Evolutionary conservation across 192 early-diverging fungal genomes (phyloP).

Genomic region (Linnemannia elongata): DNA sequence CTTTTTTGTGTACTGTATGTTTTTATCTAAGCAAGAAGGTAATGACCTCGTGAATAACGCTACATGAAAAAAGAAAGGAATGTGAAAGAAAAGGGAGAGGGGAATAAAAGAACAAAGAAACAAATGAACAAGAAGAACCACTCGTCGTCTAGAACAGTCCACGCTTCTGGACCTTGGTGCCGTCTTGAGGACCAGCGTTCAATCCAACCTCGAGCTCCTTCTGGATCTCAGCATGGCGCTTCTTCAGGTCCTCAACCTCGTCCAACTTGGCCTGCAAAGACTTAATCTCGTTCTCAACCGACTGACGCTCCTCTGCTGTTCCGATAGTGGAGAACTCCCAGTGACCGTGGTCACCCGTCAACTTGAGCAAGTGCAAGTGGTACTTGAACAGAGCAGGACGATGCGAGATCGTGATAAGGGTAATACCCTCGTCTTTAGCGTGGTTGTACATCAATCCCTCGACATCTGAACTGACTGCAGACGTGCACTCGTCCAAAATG

Average conservation of each 20-base stretch:
- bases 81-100: not conserved
- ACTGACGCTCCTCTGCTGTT: constrained; percentile 85
- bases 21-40: not conserved
- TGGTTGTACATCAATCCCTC: constrained; percentile 93
- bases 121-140: not conserved
- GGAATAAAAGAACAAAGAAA: not conserved
- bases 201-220: constrained; percentile 65
- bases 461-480: constrained; percentile 92
- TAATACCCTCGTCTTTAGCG: constrained; percentile 87
- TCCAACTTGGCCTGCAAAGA: constrained; percentile 70
- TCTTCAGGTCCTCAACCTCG: constrained; percentile 62
- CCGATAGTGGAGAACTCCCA: constrained; percentile 82
- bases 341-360: constrained; percentile 94
- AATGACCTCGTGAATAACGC: not conserved
- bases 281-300: constrained; percentile 90
- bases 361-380: constrained; percentile 92
- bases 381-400: constrained; percentile 96
- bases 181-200: constrained; percentile 52
- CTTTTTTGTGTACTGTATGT: too few species aligned
- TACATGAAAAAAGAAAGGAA: not conserved
- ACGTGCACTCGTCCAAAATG: constrained; percentile 94
- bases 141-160: constrained; percentile 45
- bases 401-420: constrained; percentile 95
- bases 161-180: constrained; percentile 48
- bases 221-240: constrained; percentile 64